Evolutionary conservation across 2,329 filamentous ascomycete species (phyloP), one percentile per base, ranked within the genome.

Genomic region (Knufia petricola): DNA sequence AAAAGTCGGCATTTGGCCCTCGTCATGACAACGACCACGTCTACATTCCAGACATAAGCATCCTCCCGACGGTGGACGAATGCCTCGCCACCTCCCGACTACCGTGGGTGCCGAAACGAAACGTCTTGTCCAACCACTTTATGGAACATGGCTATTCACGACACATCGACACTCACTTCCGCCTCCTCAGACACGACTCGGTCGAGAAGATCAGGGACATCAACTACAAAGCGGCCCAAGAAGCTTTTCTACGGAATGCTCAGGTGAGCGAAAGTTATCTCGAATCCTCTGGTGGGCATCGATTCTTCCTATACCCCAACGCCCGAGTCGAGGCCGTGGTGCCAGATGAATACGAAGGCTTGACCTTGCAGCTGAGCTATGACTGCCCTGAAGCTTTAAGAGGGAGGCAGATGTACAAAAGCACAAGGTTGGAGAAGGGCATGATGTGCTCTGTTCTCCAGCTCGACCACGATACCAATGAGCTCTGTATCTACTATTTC

Each of bases 11-110:
- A 8, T 17, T 24, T 24, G 59, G 60, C 24, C 51, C 53, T 15
- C 50, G 66, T 9, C 66, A 68, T 46, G 58, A 68, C 30, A 69
- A 69, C 50, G 66, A 69, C 48, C 51, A 62, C 38, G 38, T 49
- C 2, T 57, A 66, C 41, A 64, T 66, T 34, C 57, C 57, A 34
- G 45, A 57, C 0, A 64, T 69, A 21, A 50, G 55, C 12, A 63
- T 68, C 36, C 58, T 69, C 53, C 66, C 66, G 1, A 68, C 61
- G 1, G 54, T 57, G 2, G 53, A 64, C 20, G 66, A 69, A 46
- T 66, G 67, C 19, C 50, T 58, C 8, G 49, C 55, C 2, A 51
- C 39, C 24, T 46, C 28, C 58, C 53, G 59, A 2, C 41, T 57
- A 0, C 62, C 64, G 28, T 67, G 65, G 48, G 55, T 67, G 17